These are phyloP conservation scores for Trichoderma pleuroti DNA, from an alignment of 2,329 filamentous ascomycete genomes.

Conservation along the genomic window DNA sequence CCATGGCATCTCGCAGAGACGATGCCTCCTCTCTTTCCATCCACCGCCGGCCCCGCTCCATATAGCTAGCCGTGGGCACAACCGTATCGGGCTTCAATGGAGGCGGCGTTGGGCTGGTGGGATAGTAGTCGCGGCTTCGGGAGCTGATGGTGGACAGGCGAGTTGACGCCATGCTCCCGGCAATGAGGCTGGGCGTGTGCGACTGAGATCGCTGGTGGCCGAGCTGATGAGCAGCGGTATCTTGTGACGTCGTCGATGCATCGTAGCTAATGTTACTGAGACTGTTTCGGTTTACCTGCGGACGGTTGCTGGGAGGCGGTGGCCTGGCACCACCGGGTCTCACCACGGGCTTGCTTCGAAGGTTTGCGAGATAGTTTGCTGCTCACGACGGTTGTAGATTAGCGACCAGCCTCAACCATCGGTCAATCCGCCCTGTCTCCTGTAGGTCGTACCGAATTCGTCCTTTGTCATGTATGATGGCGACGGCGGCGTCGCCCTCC, in stretches of 20 bases:
- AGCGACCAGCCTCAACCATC: slow-evolving; percentile 19
- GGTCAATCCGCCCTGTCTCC: not conserved
- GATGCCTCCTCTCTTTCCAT: slow-evolving; percentile 76
- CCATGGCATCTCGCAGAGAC: slow-evolving; percentile 67
- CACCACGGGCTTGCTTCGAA: slow-evolving; percentile 64
- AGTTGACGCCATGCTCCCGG: slow-evolving; percentile 45
- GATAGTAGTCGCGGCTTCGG: slow-evolving; percentile 52
- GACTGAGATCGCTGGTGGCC: slow-evolving; percentile 29
- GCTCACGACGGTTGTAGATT: slow-evolving; percentile 24
- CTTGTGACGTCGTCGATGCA: slow-evolving; percentile 30
- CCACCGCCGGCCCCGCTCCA: slow-evolving; percentile 71
- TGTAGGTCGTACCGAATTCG: slow-evolving; percentile 56
- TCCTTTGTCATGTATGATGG: slow-evolving; percentile 64
- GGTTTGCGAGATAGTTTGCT: slow-evolving; percentile 68
- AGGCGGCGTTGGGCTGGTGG: slow-evolving; percentile 40
- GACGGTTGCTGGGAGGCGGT: slow-evolving; percentile 42
- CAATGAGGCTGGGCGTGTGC: slow-evolving; percentile 39
- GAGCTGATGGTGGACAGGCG: slow-evolving; percentile 47
- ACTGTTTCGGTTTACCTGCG: slow-evolving; percentile 33
- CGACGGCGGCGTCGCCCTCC: slow-evolving; percentile 59
- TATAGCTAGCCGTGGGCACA: slow-evolving; percentile 65
- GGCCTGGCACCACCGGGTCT: slow-evolving; percentile 71
- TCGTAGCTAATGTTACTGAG: slow-evolving; percentile 33
- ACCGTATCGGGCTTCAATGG: slow-evolving; percentile 57
- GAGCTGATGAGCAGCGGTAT: slow-evolving; percentile 20